These are phyloP conservation scores for Gynostemma pentaphyllum DNA, from an alignment of 306 rosid genomes.

Conservation along the genomic window DNA sequence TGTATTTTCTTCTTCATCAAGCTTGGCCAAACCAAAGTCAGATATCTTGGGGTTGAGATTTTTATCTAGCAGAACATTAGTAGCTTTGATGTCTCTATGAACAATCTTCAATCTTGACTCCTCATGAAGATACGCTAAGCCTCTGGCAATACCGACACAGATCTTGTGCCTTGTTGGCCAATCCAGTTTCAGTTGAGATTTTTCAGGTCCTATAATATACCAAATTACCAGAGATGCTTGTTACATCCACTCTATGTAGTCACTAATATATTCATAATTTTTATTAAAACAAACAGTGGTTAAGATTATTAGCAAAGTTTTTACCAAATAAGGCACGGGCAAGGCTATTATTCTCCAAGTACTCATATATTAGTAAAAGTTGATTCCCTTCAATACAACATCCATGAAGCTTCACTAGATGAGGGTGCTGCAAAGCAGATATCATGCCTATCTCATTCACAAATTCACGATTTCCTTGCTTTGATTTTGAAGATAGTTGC, in stretches of 20 bases:
- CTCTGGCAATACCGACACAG: conserved; percentile 54
- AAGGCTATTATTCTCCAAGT: conserved; percentile 24
- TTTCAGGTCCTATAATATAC: neutral
- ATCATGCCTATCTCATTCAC: conserved; percentile 23
- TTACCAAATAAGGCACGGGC: conserved; percentile 29
- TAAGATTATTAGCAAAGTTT: no score
- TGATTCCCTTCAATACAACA: conserved; percentile 34
- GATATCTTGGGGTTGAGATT: conserved; percentile 57
- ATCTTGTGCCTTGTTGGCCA: conserved; percentile 56
- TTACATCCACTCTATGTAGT: neutral
- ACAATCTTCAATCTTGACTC: conserved; percentile 65
- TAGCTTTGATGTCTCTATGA: conserved; percentile 34
- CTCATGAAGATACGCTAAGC: conserved; percentile 42
- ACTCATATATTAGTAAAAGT: conserved; percentile 22
- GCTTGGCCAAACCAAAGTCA: conserved; percentile 60
- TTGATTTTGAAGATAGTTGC: neutral
- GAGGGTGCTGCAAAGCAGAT: conserved; percentile 31
- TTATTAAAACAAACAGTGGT: neutral
- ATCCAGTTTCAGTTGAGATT: conserved; percentile 19
- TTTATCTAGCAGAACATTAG: conserved; percentile 43
- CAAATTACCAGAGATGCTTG: neutral
- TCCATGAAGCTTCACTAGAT: conserved; percentile 30
- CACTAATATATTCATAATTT: conserved; percentile 1
- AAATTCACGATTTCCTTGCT: neutral
- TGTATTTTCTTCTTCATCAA: conserved; percentile 40